Evolutionary conservation across 345 rosid genomes (phyloP), one percentile per base, ranked within the genome.

Genomic region (Conringia planisiliqua): DNA sequence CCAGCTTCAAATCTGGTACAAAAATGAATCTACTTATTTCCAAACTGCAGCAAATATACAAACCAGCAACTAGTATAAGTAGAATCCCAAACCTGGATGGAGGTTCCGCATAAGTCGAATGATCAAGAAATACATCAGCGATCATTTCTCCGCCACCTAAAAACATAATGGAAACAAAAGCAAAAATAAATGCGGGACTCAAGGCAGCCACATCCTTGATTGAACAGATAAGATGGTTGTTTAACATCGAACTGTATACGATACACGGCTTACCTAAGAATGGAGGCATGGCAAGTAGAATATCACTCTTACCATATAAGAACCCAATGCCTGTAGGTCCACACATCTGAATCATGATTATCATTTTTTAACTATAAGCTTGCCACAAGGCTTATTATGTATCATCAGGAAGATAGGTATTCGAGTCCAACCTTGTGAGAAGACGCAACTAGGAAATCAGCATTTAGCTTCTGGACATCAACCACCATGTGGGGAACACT

Each of bases 241-340:
- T 70, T 57, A 22, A 30, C 60, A 36, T 7, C 26, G 20, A 46
- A 36, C 20, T 43, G 27, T 26, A 42, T 27, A 56, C 7, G 9
- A 48, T 56, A 56, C 60, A 64, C 6, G 17, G 71, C 85, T 75
- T 80, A 95, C 97, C 97, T 80, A 95, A 73, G 87, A 95, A 95
- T n/a, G 97, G 99, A 80, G 97, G 99, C 97, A 95, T 90, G 44
- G 80, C 13, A 33, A 70, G 79, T 76, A 94, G 75, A 70, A 90
- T 72, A 29, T 85, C 93, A 78, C 91, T 83, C 83, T 89, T 92
- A 30, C 93, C 97, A 76, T 87, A 89, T 70, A 95, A 86, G 89
- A 94, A 94, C 68, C 99, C 99, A 65, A 94, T 64, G 93, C 99
- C 97, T 92, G 99, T 94, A 84, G 99, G 99, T 86, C 99, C 97